phyloP scores from a whole-genome alignment of 257 asterid genomes.

The Nicotiana tabacum region DNA sequence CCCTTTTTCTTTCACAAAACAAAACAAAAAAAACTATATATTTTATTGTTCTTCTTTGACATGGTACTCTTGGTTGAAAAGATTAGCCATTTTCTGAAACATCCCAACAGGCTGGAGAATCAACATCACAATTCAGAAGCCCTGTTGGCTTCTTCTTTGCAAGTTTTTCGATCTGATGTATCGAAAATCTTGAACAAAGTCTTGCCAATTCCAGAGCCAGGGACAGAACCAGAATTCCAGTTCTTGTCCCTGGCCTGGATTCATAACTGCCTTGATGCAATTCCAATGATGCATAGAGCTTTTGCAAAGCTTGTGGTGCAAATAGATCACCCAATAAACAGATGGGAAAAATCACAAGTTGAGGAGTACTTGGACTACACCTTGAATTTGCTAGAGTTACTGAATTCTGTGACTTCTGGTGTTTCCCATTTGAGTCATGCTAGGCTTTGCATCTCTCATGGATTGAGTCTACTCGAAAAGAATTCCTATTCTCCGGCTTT shows the following conservation, averaged over 20 bases:
- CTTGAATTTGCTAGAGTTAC: constrained; percentile 34
- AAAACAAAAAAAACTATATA: neutral
- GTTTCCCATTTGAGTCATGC: constrained; percentile 41
- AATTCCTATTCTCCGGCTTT: constrained; percentile 13
- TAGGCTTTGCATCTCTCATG: constrained; percentile 35
- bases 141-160: constrained; percentile 22
- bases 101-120: constrained; percentile 27
- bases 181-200: constrained; percentile 25
- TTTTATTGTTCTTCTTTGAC: neutral
- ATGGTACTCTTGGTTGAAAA: constrained; percentile 46
- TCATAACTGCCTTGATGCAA: constrained; percentile 33
- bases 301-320: constrained; percentile 44
- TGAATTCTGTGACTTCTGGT: constrained; percentile 45
- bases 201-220: constrained; percentile 22
- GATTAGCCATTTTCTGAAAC: constrained; percentile 29
- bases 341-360: constrained; percentile 37
- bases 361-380: constrained; percentile 45
- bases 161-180: constrained; percentile 35
- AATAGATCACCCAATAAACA: constrained; percentile 47
- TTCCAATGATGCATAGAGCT: constrained; percentile 33
- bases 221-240: constrained; percentile 12
- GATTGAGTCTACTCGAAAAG: constrained; percentile 24
- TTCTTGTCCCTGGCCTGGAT: constrained; percentile 26
- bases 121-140: constrained; percentile 23
- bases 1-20: neutral